Base-by-base conservation (phyloP, 2,329 filamentous ascomycete genomes). In the Fusarium sublunatum region DNA sequence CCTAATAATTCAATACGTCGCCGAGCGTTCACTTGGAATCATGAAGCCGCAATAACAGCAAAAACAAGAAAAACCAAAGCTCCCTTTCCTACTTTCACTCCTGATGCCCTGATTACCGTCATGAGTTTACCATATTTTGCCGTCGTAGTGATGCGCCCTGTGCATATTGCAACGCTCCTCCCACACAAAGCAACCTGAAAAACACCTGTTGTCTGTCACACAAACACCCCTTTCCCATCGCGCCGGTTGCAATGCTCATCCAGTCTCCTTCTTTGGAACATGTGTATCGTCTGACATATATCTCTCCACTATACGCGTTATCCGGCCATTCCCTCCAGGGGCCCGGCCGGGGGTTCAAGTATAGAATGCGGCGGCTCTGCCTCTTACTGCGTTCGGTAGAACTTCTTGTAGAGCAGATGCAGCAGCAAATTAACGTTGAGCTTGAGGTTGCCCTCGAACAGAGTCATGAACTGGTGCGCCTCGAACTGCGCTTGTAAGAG, bases 321-420 rank as follows among this genome's bases (percentile, higher is more conserved):
- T 52, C 55, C 40, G 7, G 35, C 47, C 46, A 39, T 63, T 59
- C 63, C 59, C 61, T 59, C 63, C 60, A 50, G 63, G 63, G 54
- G 31, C 31, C 13, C 25, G 54, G 51, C 45, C 49, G 32, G 10
- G 31, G 31, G 34, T 47, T 38, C 35, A 50, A 51, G 45, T 51
- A 51, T 50, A 59, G 24, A 54, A 51, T 35, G 49, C 34, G 26
- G 49, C 36, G 26, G 41, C 47, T 24, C 40, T 52, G 31, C 26
- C 47, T 48, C 35, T 78, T 79, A 88, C 72, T 89, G 86, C 58
- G 88, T 89, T 61, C 87, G 82, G 75, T 99, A 99, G 78, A 99
- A 99, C 84, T 99, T 99, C 86, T 96, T 96, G 83, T 98, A 98
- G 69, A 99, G 86, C 77, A 98, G 82, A 83, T 99, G 95, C 82